Evolutionary conservation across 2,329 filamentous ascomycete species (phyloP).

Genomic region (Alternaria sp.): DNA sequence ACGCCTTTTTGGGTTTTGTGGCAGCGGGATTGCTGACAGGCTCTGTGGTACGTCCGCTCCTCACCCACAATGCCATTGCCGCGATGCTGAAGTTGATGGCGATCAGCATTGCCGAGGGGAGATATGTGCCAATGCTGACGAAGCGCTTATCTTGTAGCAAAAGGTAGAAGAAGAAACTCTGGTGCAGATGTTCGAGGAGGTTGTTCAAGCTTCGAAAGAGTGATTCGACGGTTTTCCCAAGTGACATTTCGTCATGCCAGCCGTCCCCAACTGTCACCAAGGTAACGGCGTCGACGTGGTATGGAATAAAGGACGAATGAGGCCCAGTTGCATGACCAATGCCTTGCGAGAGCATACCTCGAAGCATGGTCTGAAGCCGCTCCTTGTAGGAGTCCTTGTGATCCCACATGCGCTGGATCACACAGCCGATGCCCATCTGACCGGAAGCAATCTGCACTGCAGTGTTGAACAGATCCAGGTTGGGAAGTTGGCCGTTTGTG

Average conservation of each 20-base stretch:
- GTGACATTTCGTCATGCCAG: slow-evolving; percentile 97
- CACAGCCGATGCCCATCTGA: slow-evolving; percentile 88
- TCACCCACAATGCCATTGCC: slow-evolving; percentile 92
- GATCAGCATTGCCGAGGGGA: slow-evolving; percentile 96
- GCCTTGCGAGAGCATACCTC: slow-evolving; percentile 92
- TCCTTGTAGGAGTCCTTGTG: slow-evolving; percentile 81
- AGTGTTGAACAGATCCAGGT: slow-evolving; percentile 95
- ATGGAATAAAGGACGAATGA: slow-evolving; percentile 96
- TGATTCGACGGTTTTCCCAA: slow-evolving; percentile 88
- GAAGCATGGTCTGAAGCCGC: slow-evolving; percentile 84
- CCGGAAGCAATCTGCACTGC: slow-evolving; percentile 85
- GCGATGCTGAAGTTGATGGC: slow-evolving; percentile 96
- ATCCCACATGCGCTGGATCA: slow-evolving; percentile 84
- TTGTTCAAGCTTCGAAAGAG: slow-evolving; percentile 95
- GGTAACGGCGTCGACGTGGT: slow-evolving; percentile 96
- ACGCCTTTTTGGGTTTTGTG: slow-evolving; percentile 23
- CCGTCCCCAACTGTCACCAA: slow-evolving; percentile 88
- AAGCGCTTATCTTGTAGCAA: slow-evolving; percentile 91
- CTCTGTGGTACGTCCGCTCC: slow-evolving; percentile 67
- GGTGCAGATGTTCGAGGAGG: slow-evolving; percentile 92
- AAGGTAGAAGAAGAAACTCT: slow-evolving; percentile 99
- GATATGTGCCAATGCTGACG: slow-evolving; percentile 96
- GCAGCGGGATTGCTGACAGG: slow-evolving; percentile 36
- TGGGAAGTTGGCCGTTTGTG: slow-evolving; percentile 92
- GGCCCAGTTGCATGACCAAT: slow-evolving; percentile 88